These are phyloP conservation scores for Candida labiduridarum DNA, from an alignment of 1,139 yeast species.

Conservation along the genomic window DNA sequence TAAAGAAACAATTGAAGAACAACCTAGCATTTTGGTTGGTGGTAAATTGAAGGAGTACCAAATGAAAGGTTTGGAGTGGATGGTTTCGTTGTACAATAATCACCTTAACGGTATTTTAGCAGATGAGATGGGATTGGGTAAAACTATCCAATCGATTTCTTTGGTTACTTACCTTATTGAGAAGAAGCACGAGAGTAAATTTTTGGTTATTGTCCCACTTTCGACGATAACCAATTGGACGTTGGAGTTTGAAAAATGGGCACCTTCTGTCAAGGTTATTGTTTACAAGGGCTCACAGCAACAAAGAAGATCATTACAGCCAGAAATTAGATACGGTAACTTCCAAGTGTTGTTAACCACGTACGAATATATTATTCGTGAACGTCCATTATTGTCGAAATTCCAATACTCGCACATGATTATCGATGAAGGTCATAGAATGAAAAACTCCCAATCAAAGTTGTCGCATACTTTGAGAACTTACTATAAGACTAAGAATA, in stretches of 20 bases:
- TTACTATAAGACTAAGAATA: constrained; percentile 70
- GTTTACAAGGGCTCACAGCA: constrained; percentile 77
- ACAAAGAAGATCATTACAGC: constrained; percentile 66
- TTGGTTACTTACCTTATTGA: constrained; percentile 85
- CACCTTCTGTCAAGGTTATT: constrained; percentile 67
- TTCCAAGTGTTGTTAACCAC: constrained; percentile 80
- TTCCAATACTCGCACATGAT: constrained; percentile 84
- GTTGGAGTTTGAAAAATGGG: constrained; percentile 85
- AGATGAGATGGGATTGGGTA: constrained; percentile 99
- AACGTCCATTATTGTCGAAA: constrained; percentile 65
- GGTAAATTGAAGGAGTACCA: constrained; percentile 94
- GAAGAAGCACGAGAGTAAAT: constrained; percentile 74
- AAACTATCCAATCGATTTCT: constrained; percentile 93
- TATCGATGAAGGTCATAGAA: constrained; percentile 88
- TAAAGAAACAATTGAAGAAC: constrained; percentile 63
- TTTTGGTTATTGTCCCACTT: constrained; percentile 79
- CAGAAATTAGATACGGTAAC: constrained; percentile 62
- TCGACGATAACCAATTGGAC: constrained; percentile 88
- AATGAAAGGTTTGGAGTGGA: constrained; percentile 93
- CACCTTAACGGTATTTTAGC: constrained; percentile 94
- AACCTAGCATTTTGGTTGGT: constrained; percentile 74
- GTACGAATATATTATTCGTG: constrained; percentile 77
- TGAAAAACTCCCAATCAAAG: constrained; percentile 82
- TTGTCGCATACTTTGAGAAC: constrained; percentile 72
- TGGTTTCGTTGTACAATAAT: constrained; percentile 93